Conservation (phyloP, 768 basidiomycete species). For the Termitomyces sp. region DNA sequence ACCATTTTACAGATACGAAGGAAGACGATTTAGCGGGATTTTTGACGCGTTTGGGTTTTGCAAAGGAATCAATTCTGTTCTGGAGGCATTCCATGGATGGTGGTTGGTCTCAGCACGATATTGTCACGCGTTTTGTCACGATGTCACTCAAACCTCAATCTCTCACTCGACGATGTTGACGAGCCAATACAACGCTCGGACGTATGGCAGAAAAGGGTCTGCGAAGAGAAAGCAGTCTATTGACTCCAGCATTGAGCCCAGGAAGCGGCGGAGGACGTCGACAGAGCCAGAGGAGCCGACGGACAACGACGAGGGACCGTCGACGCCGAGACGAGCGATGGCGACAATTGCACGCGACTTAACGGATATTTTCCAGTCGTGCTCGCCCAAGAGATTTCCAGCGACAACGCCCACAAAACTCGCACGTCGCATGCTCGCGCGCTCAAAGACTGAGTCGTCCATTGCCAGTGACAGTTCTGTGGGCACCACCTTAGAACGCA, state of each 20-base stretch:
- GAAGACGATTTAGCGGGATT: slow-evolving; percentile 48
- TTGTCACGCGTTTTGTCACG: slow-evolving; percentile 30
- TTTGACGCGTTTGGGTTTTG: slow-evolving; percentile 59
- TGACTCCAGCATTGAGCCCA: slow-evolving; percentile 3
- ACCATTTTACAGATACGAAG: slow-evolving; percentile 64
- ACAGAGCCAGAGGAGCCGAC: slow-evolving; percentile 7
- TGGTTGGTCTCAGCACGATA: slow-evolving; percentile 26
- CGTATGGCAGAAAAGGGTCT: slow-evolving; percentile 32
- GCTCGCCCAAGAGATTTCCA: slow-evolving; percentile 24
- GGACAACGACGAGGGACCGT: slow-evolving; percentile 11
- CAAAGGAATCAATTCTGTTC: slow-evolving; percentile 66
- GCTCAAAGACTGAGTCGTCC: slow-evolving; percentile 63
- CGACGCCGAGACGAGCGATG: slow-evolving; percentile 18
- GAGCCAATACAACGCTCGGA: slow-evolving; percentile 25
- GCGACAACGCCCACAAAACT: slow-evolving; percentile 39
- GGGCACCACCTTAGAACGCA: slow-evolving; percentile 25
- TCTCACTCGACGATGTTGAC: slow-evolving; percentile 8
- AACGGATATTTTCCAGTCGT: slow-evolving; percentile 42
- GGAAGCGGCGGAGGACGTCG: slow-evolving; percentile 27
- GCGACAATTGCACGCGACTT: slow-evolving; percentile 37
- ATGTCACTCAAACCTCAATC: slow-evolving; percentile 4
- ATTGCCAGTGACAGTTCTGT: slow-evolving; percentile 28
- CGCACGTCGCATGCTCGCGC: slow-evolving; percentile 69
- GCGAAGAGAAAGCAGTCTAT: slow-evolving; percentile 23
- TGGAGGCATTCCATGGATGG: slow-evolving; percentile 50